phyloP scores from a whole-genome alignment of 371 early-diverging fungal genomes.

The Mortierella sp. region DNA sequence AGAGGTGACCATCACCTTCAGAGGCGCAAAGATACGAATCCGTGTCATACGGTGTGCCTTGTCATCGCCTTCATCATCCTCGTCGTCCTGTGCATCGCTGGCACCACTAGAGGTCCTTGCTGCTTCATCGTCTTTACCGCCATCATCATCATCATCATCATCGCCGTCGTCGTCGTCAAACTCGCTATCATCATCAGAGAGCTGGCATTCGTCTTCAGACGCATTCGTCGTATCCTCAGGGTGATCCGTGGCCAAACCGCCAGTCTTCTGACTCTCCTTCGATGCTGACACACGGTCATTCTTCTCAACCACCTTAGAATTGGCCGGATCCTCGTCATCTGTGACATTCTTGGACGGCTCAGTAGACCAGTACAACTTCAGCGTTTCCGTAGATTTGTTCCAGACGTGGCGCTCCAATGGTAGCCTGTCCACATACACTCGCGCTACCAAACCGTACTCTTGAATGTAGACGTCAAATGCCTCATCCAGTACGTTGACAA shows the following conservation, averaged over 20 bases:
- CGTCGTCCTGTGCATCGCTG: conserved; percentile 27
- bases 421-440: conserved; percentile 59
- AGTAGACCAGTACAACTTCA: conserved; percentile 61
- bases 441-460: conserved; percentile 78
- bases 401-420: conserved; percentile 68
- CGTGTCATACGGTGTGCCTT: conserved; percentile 21
- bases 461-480: conserved; percentile 80
- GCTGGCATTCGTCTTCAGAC: conserved; percentile 45
- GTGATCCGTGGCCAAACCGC: conserved; percentile 26
- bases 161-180: conserved; percentile 36
- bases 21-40: conserved; percentile 69
- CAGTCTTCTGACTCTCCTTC: too few species aligned
- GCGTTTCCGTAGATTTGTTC: conserved; percentile 48
- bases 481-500: conserved; percentile 60
- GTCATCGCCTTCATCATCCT: conserved; percentile 37
- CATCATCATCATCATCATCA: too few species aligned
- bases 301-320: conserved; percentile 9
- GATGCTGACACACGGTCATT: too few species aligned
- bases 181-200: conserved; percentile 52
- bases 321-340: conserved; percentile 8
- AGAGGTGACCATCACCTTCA: conserved; percentile 70
- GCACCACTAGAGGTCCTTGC: conserved; percentile 25
- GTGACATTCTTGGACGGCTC: conserved; percentile 49
- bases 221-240: conserved; percentile 53
- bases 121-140: too few species aligned